These are phyloP conservation scores for Pyricularia sp. DNA, from an alignment of 2,329 filamentous ascomycete genomes.

Conservation along the genomic window DNA sequence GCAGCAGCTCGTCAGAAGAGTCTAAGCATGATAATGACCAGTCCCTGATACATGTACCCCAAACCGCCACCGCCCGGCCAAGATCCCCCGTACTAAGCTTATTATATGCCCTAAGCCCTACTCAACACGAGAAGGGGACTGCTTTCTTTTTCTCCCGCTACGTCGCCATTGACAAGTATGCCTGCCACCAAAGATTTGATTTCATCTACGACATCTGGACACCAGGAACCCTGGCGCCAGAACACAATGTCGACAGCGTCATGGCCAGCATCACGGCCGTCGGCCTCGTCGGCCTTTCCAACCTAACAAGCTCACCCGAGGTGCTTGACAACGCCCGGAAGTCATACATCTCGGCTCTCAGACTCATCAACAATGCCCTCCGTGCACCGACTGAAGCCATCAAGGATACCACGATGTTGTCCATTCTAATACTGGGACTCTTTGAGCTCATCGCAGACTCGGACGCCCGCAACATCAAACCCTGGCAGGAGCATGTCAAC, in stretches of 20 bases:
- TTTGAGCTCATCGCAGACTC: conserved; percentile 44
- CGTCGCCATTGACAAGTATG: conserved; percentile 33
- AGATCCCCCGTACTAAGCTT: conserved; percentile 17
- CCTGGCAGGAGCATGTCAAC: conserved; percentile 44
- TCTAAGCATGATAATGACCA: neutral
- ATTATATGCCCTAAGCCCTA: conserved; percentile 21
- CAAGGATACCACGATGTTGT: conserved; percentile 42
- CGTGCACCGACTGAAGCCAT: conserved; percentile 29
- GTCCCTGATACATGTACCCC: neutral
- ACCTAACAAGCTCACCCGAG: conserved; percentile 29
- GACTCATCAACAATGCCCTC: conserved; percentile 41
- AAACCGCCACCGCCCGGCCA: conserved; percentile 8
- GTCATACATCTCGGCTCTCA: conserved; percentile 41
- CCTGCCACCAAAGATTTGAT: conserved; percentile 40
- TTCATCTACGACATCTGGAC: conserved; percentile 45
- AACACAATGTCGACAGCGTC: conserved; percentile 30
- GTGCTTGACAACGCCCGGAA: conserved; percentile 37
- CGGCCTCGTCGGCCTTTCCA: conserved; percentile 40
- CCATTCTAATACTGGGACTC: conserved; percentile 42
- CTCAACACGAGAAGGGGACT: conserved; percentile 32
- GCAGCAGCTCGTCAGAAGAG: neutral
- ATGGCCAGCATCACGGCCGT: conserved; percentile 45
- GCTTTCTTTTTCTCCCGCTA: conserved; percentile 43
- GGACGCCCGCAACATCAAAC: conserved; percentile 33
- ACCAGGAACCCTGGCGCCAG: conserved; percentile 18